Evolutionary conservation across 495 filamentous ascomycete species (phyloP), one percentile per base, ranked within the genome.

Genomic region (Usnea hakonensis): DNA sequence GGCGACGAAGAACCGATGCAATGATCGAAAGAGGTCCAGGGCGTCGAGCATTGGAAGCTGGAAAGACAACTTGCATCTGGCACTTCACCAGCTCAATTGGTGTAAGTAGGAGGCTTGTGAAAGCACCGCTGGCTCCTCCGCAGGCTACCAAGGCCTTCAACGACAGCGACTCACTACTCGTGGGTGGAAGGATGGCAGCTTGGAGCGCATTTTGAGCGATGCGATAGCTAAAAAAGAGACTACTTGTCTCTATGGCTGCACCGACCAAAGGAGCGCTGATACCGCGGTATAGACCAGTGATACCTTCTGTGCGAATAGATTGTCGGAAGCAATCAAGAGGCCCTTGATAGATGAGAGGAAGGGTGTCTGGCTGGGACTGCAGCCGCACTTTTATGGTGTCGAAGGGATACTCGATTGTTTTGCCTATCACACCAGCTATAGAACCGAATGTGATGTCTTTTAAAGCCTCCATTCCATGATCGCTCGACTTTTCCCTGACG

Each of bases 21-120:
- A 97, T 90, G 44, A 95, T 75, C 6, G 71, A 75, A 30, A 89
- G 71, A 0, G 84, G 82, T 5, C 83, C 78, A 3, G 78, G 73
- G 11, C 71, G 68, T 40, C 69, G 72, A 14, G 69, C 58, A 3
- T 68, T 77, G 9, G 81, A 76, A 26, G 55, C 55, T 4, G 70
- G 60, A 5, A 77, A 52, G 5, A 84, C 84, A 10, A 95, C 91
- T 73, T 99, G 95, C 81, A 99, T 95, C 75, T 93, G 93, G 81
- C 95, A 99, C 75, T 99, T 99, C 69, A 99, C 87, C 53, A 99
- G 82, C 72, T 99, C 95, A 59, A 99, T 90, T 0, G 95, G 95
- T 0, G 95, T 99, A 54, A 99, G 83, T 37, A 95, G 79, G 38
- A 97, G 76, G 3, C 89, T 92, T 2, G 95, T 96, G 68, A 96